Conservation (phyloP, 2,329 filamentous ascomycete species). For the Penicillium crustosum region DNA sequence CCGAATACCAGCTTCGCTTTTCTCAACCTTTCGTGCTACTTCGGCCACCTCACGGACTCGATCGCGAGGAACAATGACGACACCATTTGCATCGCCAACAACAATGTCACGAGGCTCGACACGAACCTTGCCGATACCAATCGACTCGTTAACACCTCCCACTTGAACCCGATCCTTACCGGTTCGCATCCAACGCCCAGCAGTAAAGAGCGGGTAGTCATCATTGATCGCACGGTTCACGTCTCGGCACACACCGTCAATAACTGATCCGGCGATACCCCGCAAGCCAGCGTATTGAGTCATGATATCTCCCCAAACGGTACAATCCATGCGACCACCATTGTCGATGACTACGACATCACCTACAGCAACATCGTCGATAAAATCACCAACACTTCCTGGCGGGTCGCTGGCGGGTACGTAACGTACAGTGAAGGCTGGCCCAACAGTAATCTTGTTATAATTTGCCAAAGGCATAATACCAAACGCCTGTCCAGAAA, state of each 20-base stretch:
- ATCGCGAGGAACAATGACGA: slow-evolving; percentile 20
- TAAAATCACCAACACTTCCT: slow-evolving; percentile 35
- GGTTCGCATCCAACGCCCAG: slow-evolving; percentile 37
- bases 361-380: slow-evolving; percentile 41
- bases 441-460: slow-evolving; percentile 31
- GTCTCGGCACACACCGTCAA: slow-evolving; percentile 37
- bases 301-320: slow-evolving; percentile 41
- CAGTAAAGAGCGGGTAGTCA: slow-evolving; percentile 33
- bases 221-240: slow-evolving; percentile 32
- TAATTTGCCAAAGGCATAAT: slow-evolving; percentile 29
- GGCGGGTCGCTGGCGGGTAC: slow-evolving; percentile 22
- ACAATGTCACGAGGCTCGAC: slow-evolving; percentile 33
- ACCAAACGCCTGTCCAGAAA: slow-evolving; percentile 18
- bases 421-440: slow-evolving; percentile 37
- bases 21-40: slow-evolving; percentile 10
- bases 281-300: slow-evolving; percentile 36
- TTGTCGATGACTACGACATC: slow-evolving; percentile 38
- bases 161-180: slow-evolving; percentile 37
- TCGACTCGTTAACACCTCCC: slow-evolving; percentile 29
- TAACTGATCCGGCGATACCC: slow-evolving; percentile 35
- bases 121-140: slow-evolving; percentile 31
- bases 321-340: slow-evolving; percentile 36
- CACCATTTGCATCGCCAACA: slow-evolving; percentile 31
- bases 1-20: slow-evolving; percentile 29
- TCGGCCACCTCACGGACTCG: slow-evolving; percentile 20